These are phyloP conservation scores for Phialocephala subalpina DNA, from an alignment of 2,329 filamentous ascomycete species.

Conservation along the genomic window DNA sequence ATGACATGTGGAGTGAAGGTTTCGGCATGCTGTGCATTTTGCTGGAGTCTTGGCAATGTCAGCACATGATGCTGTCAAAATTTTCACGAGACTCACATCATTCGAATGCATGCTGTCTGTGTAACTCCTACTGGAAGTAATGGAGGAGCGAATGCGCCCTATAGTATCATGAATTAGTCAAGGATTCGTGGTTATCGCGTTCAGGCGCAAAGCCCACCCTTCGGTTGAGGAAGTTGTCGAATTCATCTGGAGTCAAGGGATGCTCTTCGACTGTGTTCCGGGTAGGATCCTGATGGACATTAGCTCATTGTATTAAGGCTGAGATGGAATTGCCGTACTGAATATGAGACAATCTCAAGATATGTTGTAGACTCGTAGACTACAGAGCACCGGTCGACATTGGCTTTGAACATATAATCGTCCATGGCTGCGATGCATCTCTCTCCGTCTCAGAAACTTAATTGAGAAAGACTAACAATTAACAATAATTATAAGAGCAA, in stretches of 20 bases:
- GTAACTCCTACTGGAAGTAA: constrained; percentile 36
- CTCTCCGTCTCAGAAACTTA: not conserved
- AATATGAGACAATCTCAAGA: constrained; percentile 44
- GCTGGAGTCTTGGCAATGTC: constrained; percentile 34
- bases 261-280: constrained; percentile 43
- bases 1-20: constrained; percentile 66
- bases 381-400: constrained; percentile 39
- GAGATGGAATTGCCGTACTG: constrained; percentile 33
- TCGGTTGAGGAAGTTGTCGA: constrained; percentile 44
- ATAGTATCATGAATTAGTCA: not conserved
- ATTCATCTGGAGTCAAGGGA: constrained; percentile 42
- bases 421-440: constrained; percentile 38
- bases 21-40: constrained; percentile 60
- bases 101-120: constrained; percentile 32
- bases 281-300: constrained; percentile 38
- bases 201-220: constrained; percentile 36
- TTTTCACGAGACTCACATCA: constrained; percentile 31
- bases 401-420: constrained; percentile 45
- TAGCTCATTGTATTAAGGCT: constrained; percentile 5
- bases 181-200: constrained; percentile 16
- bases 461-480: not conserved
- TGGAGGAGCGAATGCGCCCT: constrained; percentile 42
- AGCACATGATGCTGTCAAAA: constrained; percentile 14
- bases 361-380: constrained; percentile 41
- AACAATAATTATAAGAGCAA: not conserved